Conservation (phyloP, 1,284 basidiomycete genomes). For the Mycosarcoma maydis region DNA sequence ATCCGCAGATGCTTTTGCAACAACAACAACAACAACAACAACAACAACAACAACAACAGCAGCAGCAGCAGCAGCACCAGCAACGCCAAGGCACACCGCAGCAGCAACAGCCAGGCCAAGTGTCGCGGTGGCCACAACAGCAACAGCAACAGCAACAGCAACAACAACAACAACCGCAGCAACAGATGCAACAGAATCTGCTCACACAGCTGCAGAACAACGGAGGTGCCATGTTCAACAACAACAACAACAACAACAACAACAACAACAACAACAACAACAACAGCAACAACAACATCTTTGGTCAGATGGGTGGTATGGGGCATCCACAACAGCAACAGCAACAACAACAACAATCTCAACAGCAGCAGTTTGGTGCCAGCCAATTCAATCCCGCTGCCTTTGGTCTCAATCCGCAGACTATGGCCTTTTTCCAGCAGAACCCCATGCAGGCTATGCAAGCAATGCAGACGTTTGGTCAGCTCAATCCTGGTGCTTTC, state of each 20-base stretch:
- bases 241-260: constrained; percentile 25
- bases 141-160: constrained; percentile 15
- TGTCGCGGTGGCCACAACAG: constrained; percentile 28
- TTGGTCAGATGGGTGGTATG: constrained; percentile 39
- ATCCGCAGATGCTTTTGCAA: constrained; percentile 44
- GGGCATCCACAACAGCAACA: constrained; percentile 27
- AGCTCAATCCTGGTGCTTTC: constrained; percentile 38
- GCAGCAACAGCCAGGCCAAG: constrained; percentile 23
- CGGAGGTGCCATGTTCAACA: constrained; percentile 32
- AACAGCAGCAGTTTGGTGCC: constrained; percentile 24
- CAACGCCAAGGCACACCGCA: constrained; percentile 27
- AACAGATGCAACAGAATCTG: constrained; percentile 35
- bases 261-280: constrained; percentile 27
- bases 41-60: constrained; percentile 30
- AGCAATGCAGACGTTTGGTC: constrained; percentile 44
- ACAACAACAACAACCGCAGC: constrained; percentile 25
- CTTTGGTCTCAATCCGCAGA: constrained; percentile 39
- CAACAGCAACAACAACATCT: constrained; percentile 19
- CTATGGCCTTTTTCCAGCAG: constrained; percentile 42
- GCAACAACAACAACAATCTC: constrained; percentile 21
- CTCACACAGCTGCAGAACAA: constrained; percentile 40
- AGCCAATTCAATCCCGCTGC: constrained; percentile 35
- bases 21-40: constrained; percentile 41
- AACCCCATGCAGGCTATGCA: constrained; percentile 49
- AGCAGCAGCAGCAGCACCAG: constrained; percentile 31